A percentile compares a stretch with the other conserved stretches of the same genome.
Evolutionary conservation across 2,329 filamentous ascomycete species (phyloP).

Genomic region (Cytospora piceae): DNA sequence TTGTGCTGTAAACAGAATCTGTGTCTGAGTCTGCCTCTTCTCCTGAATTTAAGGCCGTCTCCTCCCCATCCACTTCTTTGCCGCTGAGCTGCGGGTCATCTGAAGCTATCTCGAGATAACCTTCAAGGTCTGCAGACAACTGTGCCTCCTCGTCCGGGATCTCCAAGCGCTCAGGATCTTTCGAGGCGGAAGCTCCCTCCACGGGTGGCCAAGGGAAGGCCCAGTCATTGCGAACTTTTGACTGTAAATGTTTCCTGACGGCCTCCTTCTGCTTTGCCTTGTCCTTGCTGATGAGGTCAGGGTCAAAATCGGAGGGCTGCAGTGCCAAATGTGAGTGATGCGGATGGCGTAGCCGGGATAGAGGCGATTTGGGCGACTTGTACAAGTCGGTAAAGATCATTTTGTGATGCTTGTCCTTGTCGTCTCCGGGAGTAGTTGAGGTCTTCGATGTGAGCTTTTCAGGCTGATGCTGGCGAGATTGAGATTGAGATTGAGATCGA

Average conservation of each 20-base stretch:
- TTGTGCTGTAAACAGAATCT: conserved; percentile 59
- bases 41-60: conserved; percentile 42
- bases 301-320: conserved; percentile 54
- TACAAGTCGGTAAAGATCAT: conserved; percentile 66
- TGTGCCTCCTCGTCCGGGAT: conserved; percentile 11
- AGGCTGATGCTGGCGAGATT: not conserved
- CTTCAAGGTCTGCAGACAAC: conserved; percentile 11
- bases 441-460: not conserved
- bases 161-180: not conserved
- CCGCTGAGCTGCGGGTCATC: conserved; percentile 7
- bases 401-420: conserved; percentile 30
- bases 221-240: conserved; percentile 64
- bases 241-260: conserved; percentile 57
- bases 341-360: conserved; percentile 54
- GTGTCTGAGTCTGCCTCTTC: conserved; percentile 48
- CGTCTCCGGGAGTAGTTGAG: not conserved
- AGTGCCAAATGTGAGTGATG: conserved; percentile 40
- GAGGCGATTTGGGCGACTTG: conserved; percentile 57
- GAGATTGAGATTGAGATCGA: not conserved
- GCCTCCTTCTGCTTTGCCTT: conserved; percentile 67
- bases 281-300: conserved; percentile 64
- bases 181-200: conserved; percentile 7
- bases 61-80: conserved; percentile 34
- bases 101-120: conserved; percentile 26
- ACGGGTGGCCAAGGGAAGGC: conserved; percentile 58